These are phyloP conservation scores for Cordyceps javanica DNA, from an alignment of 2,329 filamentous ascomycete genomes.

Conservation along the genomic window DNA sequence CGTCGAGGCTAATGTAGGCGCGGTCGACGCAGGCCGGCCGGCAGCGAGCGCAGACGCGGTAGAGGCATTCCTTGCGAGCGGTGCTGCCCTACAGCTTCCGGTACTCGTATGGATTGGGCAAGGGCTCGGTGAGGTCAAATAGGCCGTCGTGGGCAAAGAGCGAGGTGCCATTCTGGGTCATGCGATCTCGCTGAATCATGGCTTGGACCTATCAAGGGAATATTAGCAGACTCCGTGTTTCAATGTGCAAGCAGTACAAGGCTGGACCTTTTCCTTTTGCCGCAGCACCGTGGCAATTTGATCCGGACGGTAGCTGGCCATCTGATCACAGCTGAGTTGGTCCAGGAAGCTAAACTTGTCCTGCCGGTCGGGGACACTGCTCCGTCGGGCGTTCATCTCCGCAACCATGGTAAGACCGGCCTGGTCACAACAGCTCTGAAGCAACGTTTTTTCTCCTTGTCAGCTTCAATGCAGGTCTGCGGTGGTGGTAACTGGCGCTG, in stretches of 20 bases:
- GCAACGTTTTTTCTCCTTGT: slow-evolving; percentile 11
- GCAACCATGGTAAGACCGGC: slow-evolving; percentile 28
- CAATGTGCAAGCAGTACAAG: background rate
- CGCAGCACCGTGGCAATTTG: slow-evolving; percentile 43
- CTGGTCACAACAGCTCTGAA: slow-evolving; percentile 23
- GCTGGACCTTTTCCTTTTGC: slow-evolving; percentile 44
- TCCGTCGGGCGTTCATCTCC: slow-evolving; percentile 29
- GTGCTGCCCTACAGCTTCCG: slow-evolving; percentile 33
- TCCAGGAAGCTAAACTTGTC: slow-evolving; percentile 39
- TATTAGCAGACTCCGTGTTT: slow-evolving; percentile 7
- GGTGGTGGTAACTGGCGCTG: background rate
- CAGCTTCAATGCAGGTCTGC: background rate
- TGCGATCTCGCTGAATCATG: slow-evolving; percentile 24
- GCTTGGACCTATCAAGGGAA: slow-evolving; percentile 25
- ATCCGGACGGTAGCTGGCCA: slow-evolving; percentile 38
- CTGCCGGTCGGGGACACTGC: slow-evolving; percentile 34
- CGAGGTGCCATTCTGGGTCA: slow-evolving; percentile 20
- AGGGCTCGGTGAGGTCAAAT: slow-evolving; percentile 15
- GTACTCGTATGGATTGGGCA: slow-evolving; percentile 16
- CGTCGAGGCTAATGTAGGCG: slow-evolving; percentile 43
- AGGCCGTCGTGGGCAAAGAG: slow-evolving; percentile 17
- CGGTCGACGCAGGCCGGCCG: slow-evolving; percentile 38
- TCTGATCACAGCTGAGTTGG: slow-evolving; percentile 36
- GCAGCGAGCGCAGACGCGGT: slow-evolving; percentile 45
- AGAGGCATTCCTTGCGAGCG: slow-evolving; percentile 39